Conservation (phyloP, 139 green algal genomes). For the Ulvella scutata region DNA sequence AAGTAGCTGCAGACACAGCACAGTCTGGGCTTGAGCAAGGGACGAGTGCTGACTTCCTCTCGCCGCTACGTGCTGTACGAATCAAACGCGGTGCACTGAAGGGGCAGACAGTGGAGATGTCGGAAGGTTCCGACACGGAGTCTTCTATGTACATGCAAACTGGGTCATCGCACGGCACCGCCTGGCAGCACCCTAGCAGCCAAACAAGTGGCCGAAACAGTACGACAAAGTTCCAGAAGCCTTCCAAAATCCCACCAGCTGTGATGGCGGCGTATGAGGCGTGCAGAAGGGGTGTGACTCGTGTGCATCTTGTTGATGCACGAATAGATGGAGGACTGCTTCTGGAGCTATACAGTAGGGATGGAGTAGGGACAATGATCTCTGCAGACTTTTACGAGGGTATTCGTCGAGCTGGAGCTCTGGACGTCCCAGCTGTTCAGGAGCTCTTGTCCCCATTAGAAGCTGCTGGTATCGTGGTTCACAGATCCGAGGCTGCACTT, state of each 20-base stretch:
- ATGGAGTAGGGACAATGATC: constrained; percentile 89
- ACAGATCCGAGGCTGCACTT: constrained; percentile 34
- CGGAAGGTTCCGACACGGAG: no score
- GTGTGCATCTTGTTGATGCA: constrained; percentile 62
- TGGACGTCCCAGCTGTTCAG: constrained; percentile 39
- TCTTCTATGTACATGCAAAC: no score
- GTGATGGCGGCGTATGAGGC: constrained; percentile 8
- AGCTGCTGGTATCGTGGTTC: constrained; percentile 33
- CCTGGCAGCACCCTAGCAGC: no score
- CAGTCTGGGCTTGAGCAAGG: background rate
- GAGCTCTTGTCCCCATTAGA: constrained; percentile 51
- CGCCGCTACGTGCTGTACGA: background rate
- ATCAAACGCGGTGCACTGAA: background rate
- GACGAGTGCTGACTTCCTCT: background rate
- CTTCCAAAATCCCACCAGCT: background rate
- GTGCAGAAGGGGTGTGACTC: constrained; percentile 42
- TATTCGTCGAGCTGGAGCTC: constrained; percentile 48
- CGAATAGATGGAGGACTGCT: constrained; percentile 62
- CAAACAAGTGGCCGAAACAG: background rate
- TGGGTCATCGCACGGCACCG: background rate
- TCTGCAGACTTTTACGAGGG: constrained; percentile 84
- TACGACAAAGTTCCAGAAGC: background rate
- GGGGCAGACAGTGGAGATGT: background rate
- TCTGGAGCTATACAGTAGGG: constrained; percentile 88
- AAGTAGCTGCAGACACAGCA: background rate